phyloP scores from a whole-genome alignment of 495 filamentous ascomycete species.

The Lindgomyces ingoldianus region DNA sequence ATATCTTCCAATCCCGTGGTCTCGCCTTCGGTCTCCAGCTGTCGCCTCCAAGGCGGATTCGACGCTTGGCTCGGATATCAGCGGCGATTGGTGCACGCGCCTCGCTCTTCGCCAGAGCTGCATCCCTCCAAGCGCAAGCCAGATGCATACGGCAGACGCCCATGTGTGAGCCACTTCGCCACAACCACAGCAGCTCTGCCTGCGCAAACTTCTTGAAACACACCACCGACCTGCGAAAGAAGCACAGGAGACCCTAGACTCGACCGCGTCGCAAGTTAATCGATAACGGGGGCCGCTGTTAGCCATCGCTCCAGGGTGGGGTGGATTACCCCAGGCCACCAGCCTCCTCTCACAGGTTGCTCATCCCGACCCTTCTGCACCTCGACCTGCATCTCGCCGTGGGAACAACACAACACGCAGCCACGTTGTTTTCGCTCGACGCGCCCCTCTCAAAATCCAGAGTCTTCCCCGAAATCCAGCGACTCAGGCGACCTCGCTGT shows the following conservation, averaged over 20 bases:
- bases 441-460: slow-evolving; percentile 9
- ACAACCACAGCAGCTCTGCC: slow-evolving; percentile 22
- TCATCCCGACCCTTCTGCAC: slow-evolving; percentile 15
- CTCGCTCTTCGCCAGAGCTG: slow-evolving; percentile 11
- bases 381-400: slow-evolving; percentile 27
- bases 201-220: slow-evolving; percentile 20
- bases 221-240: neutral
- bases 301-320: slow-evolving; percentile 5
- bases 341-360: slow-evolving; percentile 11
- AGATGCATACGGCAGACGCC: slow-evolving; percentile 23
- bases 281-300: neutral
- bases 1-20: slow-evolving; percentile 14
- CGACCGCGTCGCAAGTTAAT: slow-evolving; percentile 5
- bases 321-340: slow-evolving; percentile 13
- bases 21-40: neutral
- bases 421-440: slow-evolving; percentile 26
- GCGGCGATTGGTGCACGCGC: slow-evolving; percentile 20
- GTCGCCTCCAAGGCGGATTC: slow-evolving; percentile 27
- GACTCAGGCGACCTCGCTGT: neutral
- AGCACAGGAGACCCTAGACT: neutral
- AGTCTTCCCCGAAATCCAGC: neutral
- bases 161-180: slow-evolving; percentile 17
- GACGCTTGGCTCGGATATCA: slow-evolving; percentile 28
- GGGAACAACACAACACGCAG: slow-evolving; percentile 39
- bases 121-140: slow-evolving; percentile 18